These are phyloP conservation scores for Stachybotrys chlorohalonatus DNA, from an alignment of 2,329 filamentous ascomycete species.

Conservation along the genomic window DNA sequence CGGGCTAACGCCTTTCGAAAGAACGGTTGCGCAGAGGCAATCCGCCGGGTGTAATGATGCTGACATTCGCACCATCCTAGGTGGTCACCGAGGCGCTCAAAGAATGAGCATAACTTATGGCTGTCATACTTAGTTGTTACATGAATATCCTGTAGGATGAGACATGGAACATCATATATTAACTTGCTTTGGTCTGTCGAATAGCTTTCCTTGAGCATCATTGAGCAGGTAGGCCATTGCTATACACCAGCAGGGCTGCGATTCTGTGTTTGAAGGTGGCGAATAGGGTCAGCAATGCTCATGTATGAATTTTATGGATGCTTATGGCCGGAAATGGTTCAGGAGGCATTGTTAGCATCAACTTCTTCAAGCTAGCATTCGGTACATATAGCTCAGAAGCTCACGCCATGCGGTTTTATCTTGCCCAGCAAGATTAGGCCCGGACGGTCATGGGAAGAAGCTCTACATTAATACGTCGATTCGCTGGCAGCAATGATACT, in stretches of 20 bases:
- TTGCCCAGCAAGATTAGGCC: background rate
- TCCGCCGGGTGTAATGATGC: background rate
- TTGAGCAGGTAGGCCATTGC: background rate
- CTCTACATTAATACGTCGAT: background rate
- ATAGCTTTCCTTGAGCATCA: conserved; percentile 9
- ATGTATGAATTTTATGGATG: background rate
- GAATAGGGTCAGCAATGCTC: background rate
- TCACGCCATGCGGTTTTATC: background rate
- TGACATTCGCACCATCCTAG: background rate
- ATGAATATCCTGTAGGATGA: conserved; percentile 9
- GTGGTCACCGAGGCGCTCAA: background rate
- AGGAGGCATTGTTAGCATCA: background rate
- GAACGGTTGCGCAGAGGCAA: background rate
- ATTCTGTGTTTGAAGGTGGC: too few species aligned
- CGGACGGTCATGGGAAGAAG: background rate
- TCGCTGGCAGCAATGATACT: too few species aligned
- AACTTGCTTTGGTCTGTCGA: conserved; percentile 3
- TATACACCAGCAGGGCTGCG: background rate
- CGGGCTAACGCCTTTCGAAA: background rate
- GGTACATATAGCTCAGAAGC: background rate
- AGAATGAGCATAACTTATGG: conserved; percentile 19
- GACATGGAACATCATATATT: conserved; percentile 1
- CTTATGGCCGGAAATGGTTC: background rate
- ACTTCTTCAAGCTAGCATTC: background rate
- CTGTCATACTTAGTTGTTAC: conserved; percentile 21